phyloP scores from a whole-genome alignment of 2,329 filamentous ascomycete genomes.

The Pyrenophora teres region DNA sequence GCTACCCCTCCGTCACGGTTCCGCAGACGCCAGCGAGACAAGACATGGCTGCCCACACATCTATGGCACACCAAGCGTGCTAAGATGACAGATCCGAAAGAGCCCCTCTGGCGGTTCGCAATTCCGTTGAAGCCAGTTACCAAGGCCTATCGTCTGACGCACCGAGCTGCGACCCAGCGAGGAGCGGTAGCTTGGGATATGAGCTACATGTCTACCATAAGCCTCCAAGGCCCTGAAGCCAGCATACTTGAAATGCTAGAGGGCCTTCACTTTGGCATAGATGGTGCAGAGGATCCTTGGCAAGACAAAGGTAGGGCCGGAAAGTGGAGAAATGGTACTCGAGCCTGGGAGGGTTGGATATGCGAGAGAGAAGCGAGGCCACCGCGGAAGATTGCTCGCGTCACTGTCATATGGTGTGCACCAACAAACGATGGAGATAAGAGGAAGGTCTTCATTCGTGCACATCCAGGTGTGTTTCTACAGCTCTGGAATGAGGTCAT shows the following conservation, averaged over 20 bases:
- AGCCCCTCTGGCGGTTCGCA: slow-evolving; percentile 88
- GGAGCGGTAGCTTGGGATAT: slow-evolving; percentile 89
- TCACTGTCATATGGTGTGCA: slow-evolving; percentile 74
- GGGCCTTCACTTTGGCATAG: slow-evolving; percentile 62
- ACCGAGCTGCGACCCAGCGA: slow-evolving; percentile 74
- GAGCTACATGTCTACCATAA: slow-evolving; percentile 90
- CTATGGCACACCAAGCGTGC: slow-evolving; percentile 92
- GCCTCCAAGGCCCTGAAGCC: slow-evolving; percentile 68
- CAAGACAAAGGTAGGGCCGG: slow-evolving; percentile 56
- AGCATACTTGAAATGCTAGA: slow-evolving; percentile 70
- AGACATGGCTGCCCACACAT: slow-evolving; percentile 95
- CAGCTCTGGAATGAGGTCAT: slow-evolving; percentile 69
- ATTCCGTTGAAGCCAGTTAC: slow-evolving; percentile 83
- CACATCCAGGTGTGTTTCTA: slow-evolving; percentile 81
- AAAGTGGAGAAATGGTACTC: slow-evolving; percentile 71
- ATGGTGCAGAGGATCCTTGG: slow-evolving; percentile 61
- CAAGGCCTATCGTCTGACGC: slow-evolving; percentile 87
- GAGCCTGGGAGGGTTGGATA: slow-evolving; percentile 62
- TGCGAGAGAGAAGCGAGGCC: slow-evolving; percentile 59
- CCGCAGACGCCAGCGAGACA: slow-evolving; percentile 81
- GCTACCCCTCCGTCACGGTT: slow-evolving; percentile 70
- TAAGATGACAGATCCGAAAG: slow-evolving; percentile 78
- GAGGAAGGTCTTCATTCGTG: slow-evolving; percentile 68
- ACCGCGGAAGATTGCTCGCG: slow-evolving; percentile 68
- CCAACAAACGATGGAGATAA: slow-evolving; percentile 38